These are phyloP conservation scores for Cnidoscolus chayamansa DNA, from an alignment of 441 rosid species.

Conservation along the genomic window DNA sequence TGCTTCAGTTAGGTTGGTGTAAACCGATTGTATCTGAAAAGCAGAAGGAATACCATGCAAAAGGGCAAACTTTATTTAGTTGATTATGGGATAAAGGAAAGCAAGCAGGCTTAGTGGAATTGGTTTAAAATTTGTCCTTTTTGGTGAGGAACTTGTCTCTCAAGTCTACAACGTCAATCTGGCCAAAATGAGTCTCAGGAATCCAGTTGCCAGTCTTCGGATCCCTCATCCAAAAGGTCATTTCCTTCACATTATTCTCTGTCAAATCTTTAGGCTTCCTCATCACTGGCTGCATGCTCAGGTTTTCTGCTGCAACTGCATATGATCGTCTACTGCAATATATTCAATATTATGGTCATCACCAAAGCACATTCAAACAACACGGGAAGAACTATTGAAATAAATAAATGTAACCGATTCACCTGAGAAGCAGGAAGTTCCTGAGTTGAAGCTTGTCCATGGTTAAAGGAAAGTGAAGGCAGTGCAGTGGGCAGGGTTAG, in stretches of 20 bases:
- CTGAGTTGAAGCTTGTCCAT: slow-evolving; percentile 29
- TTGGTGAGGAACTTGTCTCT: slow-evolving; percentile 36
- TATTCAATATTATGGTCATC: neutral
- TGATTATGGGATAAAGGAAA: neutral
- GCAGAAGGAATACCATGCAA: neutral
- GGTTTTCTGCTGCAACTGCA: slow-evolving; percentile 25
- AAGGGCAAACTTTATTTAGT: neutral
- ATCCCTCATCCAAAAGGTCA: slow-evolving; percentile 49
- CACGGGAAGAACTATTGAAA: neutral
- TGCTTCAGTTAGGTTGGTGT: too few species aligned
- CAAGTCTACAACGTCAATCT: slow-evolving; percentile 38
- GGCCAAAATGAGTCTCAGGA: slow-evolving; percentile 45
- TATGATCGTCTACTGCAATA: slow-evolving; percentile 21
- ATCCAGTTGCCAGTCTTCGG: slow-evolving; percentile 60
- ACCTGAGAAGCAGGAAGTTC: slow-evolving; percentile 30
- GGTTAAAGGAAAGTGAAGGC: neutral
- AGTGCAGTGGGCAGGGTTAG: neutral
- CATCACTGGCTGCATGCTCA: slow-evolving; percentile 10
- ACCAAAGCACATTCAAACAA: neutral
- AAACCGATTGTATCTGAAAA: too few species aligned
- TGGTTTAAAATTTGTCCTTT: slow-evolving; percentile 10
- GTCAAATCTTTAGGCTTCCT: slow-evolving; percentile 16
- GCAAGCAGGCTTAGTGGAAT: neutral
- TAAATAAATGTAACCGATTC: neutral
- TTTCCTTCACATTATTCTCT: slow-evolving; percentile 15